Base-by-base conservation (phyloP, 2,329 filamentous ascomycete genomes). In the Chrysosporium queenslandicum region DNA sequence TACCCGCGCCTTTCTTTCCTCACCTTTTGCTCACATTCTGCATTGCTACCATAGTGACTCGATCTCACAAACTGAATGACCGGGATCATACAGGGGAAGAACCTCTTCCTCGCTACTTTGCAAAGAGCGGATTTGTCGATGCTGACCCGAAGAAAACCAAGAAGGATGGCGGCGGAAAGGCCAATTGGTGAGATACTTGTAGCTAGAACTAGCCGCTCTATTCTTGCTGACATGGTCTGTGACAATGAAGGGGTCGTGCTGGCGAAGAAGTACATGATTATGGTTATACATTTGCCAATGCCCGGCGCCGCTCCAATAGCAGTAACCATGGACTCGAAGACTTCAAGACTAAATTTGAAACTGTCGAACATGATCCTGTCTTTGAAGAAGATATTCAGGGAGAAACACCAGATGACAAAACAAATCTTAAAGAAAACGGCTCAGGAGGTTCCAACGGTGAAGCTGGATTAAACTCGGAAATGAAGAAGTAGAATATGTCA, bases 311-410 rank as follows among this genome's bases (percentile, higher is more conserved):
- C 69, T 94, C 87, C 72, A 97, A 97, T 76, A 91, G 86, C 68
- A 90, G 84, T 73, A 82, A 78, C 63, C 78, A 85, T 61, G 82
- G 81, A 62, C 74, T 87, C 61, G 78, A 80, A 55, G 81, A 90
- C 67, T 87, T 95, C 75, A 94, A 92, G 79, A 94, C 90, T 71
- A 98, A 98, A 75, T 97, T 96, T 68, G 92, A 98, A 71, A 77
- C 86, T 61, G 78, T 88, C 66, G 92, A 97, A 62, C 77, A 81
- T 16, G 91, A 97, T 64, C 90, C 89, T 37, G 86, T 94, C 64
- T 95, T 95, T 60, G 89, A 97, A 68, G 90, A 96, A 71, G 79
- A 80, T 12, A 27, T 12, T 11, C n/a, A 39, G 6, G 36, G 36
- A 39, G 36, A 39, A 12, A 7, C 5, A 20, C 6, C 4, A 20